Evolutionary conservation across 192 early-diverging fungal species (phyloP), one percentile per base, ranked within the genome.

Genomic region (Backusella tuberculispora): DNA sequence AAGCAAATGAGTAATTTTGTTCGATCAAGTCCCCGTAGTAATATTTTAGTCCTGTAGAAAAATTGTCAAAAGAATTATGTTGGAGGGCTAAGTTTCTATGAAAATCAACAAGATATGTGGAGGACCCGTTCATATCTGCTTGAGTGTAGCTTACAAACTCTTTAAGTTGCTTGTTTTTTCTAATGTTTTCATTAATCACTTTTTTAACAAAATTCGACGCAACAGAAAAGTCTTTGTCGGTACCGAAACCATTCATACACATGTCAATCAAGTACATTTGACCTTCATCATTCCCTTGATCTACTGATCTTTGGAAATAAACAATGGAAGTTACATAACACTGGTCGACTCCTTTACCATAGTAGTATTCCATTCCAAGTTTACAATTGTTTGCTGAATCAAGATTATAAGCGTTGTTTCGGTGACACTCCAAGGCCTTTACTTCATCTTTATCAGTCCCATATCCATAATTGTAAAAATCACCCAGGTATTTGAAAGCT

Each of bases 221-320:
- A n/a, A 50, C 48, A 50, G 48, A 50, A 5, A n/a, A 19, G 19
- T 50, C 48, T n/a, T 6, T 50, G 8, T 50, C 48, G 6, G 19
- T n/a, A 50, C 48, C 47, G 19, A 50, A n/a, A 8, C 48, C 48
- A 50, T 50, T 50, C 48, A 50, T n/a, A 50, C 19, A 50, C 48
- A 50, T 21, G 9, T 50, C 48, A 15, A 50, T 15, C 0, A 50
- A 7, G 19, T 50, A 50, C 48, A 50, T 50, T 2, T 50, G 48
- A 50, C 48, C 19, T 50, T 50, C 48, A 50, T 8, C 9, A n/a
- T 50, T 15, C 9, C 48, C 48, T 3, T 50, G 48, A 50, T 50
- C 48, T 3, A 8, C 19, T 19, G 48, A 15, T 6, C 19, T 50
- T 50, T 50, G 48, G 5, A 50, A 50, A 19, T 50, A 50, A 19